These are phyloP conservation scores for Taiozyma sp. DNA, from an alignment of 1,139 yeast species.

Conservation along the genomic window DNA sequence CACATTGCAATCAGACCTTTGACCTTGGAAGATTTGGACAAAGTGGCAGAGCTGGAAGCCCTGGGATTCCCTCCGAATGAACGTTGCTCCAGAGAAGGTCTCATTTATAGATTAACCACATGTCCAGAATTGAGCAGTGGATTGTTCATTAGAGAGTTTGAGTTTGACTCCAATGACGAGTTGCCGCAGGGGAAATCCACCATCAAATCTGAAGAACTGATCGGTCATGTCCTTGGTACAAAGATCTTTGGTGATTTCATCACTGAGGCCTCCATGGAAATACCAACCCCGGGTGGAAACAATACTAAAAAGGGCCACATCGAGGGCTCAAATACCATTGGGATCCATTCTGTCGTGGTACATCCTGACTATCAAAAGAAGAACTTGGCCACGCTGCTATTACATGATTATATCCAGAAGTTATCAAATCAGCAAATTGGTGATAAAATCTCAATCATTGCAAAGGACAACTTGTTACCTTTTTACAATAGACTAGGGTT, in stretches of 20 bases:
- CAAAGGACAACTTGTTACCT: slow-evolving; percentile 63
- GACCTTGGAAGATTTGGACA: slow-evolving; percentile 61
- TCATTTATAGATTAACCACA: slow-evolving; percentile 63
- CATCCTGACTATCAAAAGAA: slow-evolving; percentile 77
- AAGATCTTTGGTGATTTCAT: slow-evolving; percentile 53
- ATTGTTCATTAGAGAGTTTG: slow-evolving; percentile 69
- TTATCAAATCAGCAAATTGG: slow-evolving; percentile 86
- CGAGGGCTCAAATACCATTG: slow-evolving; percentile 72
- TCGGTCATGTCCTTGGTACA: slow-evolving; percentile 85
- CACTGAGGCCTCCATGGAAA: slow-evolving; percentile 63
- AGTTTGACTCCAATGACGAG: slow-evolving; percentile 27
- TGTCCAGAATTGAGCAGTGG: slow-evolving; percentile 95
- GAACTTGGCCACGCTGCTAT: slow-evolving; percentile 74
- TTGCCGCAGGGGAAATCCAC: slow-evolving; percentile 48
- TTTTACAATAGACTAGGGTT: slow-evolving; percentile 84
- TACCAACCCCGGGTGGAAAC: slow-evolving; percentile 38
- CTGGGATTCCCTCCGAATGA: slow-evolving; percentile 66
- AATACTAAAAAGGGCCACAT: slow-evolving; percentile 53
- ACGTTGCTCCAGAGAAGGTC: slow-evolving; percentile 60
- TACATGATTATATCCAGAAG: slow-evolving; percentile 89
- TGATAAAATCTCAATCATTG: slow-evolving; percentile 67
- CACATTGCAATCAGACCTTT: slow-evolving; percentile 84
- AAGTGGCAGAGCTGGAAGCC: slow-evolving; percentile 58
- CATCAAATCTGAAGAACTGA: slow-evolving; percentile 57
- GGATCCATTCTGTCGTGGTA: slow-evolving; percentile 78